A percentile compares a stretch with the other conserved stretches of the same genome.
phyloP scores from a whole-genome alignment of 371 early-diverging fungal genomes.

The Gilbertella persicaria region DNA sequence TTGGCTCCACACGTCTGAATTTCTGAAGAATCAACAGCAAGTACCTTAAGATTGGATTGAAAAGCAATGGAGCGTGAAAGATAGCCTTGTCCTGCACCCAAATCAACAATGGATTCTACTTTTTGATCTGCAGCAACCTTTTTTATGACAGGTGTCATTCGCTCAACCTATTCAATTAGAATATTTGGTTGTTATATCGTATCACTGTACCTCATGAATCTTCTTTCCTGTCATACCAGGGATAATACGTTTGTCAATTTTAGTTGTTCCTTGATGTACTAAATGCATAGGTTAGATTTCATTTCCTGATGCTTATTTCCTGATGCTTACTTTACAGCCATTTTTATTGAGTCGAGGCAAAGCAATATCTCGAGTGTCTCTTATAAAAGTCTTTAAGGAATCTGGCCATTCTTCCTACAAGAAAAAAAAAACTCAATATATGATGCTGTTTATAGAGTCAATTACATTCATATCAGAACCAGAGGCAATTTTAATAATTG shows the following conservation, averaged over 20 bases:
- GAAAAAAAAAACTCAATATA: not conserved
- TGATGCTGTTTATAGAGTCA: too few relatives aligned
- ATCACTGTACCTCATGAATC: conserved; percentile 51
- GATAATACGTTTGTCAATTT: conserved; percentile 25
- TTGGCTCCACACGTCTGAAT: conserved; percentile 84
- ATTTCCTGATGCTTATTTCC: too few relatives aligned
- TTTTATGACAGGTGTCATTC: conserved; percentile 60
- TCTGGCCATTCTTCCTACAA: conserved; percentile 27
- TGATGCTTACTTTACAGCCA: conserved; percentile 13
- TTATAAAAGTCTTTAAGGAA: conserved; percentile 20
- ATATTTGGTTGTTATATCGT: not conserved
- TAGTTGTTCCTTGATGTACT: conserved; percentile 12
- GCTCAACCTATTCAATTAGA: conserved; percentile 46
- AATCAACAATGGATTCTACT: conserved; percentile 57
- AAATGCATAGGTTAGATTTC: too few relatives aligned
- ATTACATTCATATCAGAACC: conserved; percentile 20
- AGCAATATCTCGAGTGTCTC: conserved; percentile 20
- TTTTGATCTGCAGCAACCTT: conserved; percentile 45
- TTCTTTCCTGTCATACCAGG: conserved; percentile 83
- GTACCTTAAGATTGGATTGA: conserved; percentile 65
- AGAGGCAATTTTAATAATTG: conserved; percentile 23
- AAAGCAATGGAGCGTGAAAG: conserved; percentile 75
- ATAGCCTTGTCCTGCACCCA: conserved; percentile 81
- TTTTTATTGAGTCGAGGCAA: conserved; percentile 20
- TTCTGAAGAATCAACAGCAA: conserved; percentile 80